phyloP scores from a whole-genome alignment of 768 basidiomycete species.

The Amanita thiersii region DNA sequence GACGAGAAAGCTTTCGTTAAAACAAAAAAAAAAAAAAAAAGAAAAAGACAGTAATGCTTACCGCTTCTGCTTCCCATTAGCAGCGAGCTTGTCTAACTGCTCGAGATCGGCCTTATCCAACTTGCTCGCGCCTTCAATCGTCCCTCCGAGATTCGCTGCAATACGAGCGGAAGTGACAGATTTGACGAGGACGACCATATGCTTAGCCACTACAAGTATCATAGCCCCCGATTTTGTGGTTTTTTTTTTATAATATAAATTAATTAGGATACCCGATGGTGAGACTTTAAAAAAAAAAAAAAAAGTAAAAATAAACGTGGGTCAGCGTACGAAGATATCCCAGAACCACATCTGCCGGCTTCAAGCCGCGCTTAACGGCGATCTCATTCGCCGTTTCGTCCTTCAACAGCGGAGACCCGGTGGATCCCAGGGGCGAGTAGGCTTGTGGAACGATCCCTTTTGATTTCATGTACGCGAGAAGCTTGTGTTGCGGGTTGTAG shows the following conservation, averaged over 20 bases:
- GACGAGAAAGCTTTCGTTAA: background rate
- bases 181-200: slow-evolving; percentile 63
- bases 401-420: slow-evolving; percentile 52
- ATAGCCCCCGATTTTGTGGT: slow-evolving; percentile 4
- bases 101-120: slow-evolving; percentile 45
- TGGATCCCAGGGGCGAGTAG: slow-evolving; percentile 75
- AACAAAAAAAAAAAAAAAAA: background rate
- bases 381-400: slow-evolving; percentile 56
- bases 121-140: slow-evolving; percentile 35
- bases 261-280: too few relatives aligned
- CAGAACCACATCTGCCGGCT: slow-evolving; percentile 49
- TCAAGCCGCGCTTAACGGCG: slow-evolving; percentile 47
- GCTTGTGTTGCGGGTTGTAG: slow-evolving; percentile 68
- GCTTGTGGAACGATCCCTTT: slow-evolving; percentile 69
- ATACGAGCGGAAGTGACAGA: slow-evolving; percentile 70
- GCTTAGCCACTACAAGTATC: slow-evolving; percentile 45
- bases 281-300: slow-evolving; percentile 3
- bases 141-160: slow-evolving; percentile 45
- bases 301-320: slow-evolving; percentile 4
- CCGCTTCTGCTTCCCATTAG: slow-evolving; percentile 59
- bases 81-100: slow-evolving; percentile 48
- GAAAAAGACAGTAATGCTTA: slow-evolving; percentile 13
- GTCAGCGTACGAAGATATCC: slow-evolving; percentile 50
- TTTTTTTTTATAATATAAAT: too few relatives aligned
- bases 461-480: slow-evolving; percentile 51